phyloP scores from a whole-genome alignment of 352 stramenopile species.

The Phytophthora pisi region DNA sequence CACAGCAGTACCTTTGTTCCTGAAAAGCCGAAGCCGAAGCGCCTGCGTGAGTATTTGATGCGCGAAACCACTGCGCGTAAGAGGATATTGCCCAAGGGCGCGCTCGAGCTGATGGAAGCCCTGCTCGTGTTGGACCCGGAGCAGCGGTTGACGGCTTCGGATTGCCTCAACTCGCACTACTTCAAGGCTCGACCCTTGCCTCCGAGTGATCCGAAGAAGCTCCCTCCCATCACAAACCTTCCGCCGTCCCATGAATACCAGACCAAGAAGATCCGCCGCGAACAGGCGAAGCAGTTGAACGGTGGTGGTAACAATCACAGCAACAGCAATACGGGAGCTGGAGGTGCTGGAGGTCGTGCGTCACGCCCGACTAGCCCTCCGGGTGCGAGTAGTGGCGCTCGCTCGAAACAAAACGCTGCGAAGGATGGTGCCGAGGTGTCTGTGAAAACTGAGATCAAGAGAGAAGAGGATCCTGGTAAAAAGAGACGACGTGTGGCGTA shows the following conservation, averaged over 20 bases:
- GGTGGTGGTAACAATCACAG: slow-evolving; percentile 45
- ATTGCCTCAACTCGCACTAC: slow-evolving; percentile 94
- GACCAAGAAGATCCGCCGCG: slow-evolving; percentile 89
- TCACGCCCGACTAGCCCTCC: slow-evolving; percentile 31
- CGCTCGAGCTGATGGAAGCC: slow-evolving; percentile 92
- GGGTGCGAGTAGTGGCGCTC: slow-evolving; percentile 25
- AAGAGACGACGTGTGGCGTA: slow-evolving; percentile 72
- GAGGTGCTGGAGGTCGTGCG: slow-evolving; percentile 15
- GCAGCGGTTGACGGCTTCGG: slow-evolving; percentile 91
- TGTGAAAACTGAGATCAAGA: slow-evolving; percentile 42
- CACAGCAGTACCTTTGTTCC: slow-evolving; percentile 86
- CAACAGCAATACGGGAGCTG: slow-evolving; percentile 39
- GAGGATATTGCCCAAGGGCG: slow-evolving; percentile 81
- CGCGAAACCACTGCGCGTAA: slow-evolving; percentile 75
- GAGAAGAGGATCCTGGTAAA: slow-evolving; percentile 37
- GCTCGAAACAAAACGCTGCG: slow-evolving; percentile 14
- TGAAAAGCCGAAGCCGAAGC: slow-evolving; percentile 70
- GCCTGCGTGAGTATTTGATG: slow-evolving; percentile 77
- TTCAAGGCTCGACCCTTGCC: slow-evolving; percentile 88
- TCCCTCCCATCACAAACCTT: slow-evolving; percentile 76
- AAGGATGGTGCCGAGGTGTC: slow-evolving; percentile 28
- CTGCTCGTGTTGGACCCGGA: slow-evolving; percentile 96
- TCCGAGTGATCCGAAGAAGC: slow-evolving; percentile 60
- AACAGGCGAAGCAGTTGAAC: slow-evolving; percentile 76
- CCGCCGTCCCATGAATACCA: slow-evolving; percentile 88